phyloP scores from a whole-genome alignment of 352 stramenopile species.

The Elongisporangium anandrum region DNA sequence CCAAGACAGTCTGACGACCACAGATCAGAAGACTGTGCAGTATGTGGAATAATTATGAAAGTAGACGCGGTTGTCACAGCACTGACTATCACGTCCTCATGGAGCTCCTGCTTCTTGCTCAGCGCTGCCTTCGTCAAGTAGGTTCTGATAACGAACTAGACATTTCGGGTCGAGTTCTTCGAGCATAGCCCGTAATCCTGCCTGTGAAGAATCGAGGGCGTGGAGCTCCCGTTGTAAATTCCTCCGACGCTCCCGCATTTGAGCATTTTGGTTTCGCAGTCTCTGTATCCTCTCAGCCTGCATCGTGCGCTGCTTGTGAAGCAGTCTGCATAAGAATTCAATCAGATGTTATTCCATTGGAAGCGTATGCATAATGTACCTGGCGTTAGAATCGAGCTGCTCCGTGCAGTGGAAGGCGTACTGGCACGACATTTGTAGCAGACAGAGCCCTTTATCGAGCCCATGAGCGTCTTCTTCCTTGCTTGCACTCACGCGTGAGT shows the following conservation, averaged over 20 bases:
- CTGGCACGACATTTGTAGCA: conserved; percentile 65
- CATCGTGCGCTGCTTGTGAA: conserved; percentile 3
- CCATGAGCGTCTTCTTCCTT: not conserved
- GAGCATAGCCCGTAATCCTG: conserved; percentile 37
- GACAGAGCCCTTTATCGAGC: conserved; percentile 19
- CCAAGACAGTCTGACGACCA: conserved; percentile 3
- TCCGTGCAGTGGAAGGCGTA: conserved; percentile 44
- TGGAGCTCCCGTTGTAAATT: conserved; percentile 31
- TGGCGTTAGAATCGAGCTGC: conserved; percentile 24
- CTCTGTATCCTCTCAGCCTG: conserved; percentile 6
- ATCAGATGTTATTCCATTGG: too few species aligned
- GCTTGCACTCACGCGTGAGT: not conserved
- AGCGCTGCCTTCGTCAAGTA: conserved; percentile 4
- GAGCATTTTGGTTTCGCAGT: conserved; percentile 2
- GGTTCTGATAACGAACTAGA: conserved; percentile 9
- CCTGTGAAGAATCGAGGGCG: conserved; percentile 25
- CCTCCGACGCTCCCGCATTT: conserved; percentile 14
- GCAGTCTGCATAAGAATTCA: not conserved
- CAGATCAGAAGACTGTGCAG: not conserved
- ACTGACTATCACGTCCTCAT: too few species aligned
- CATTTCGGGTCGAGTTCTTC: conserved; percentile 27
- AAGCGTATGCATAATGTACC: conserved; percentile 18
- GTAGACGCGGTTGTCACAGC: too few species aligned
- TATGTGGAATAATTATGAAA: not conserved
- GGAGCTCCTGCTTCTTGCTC: not conserved